phyloP scores from a whole-genome alignment of 441 rosid species.

The Corymbia calophylla region DNA sequence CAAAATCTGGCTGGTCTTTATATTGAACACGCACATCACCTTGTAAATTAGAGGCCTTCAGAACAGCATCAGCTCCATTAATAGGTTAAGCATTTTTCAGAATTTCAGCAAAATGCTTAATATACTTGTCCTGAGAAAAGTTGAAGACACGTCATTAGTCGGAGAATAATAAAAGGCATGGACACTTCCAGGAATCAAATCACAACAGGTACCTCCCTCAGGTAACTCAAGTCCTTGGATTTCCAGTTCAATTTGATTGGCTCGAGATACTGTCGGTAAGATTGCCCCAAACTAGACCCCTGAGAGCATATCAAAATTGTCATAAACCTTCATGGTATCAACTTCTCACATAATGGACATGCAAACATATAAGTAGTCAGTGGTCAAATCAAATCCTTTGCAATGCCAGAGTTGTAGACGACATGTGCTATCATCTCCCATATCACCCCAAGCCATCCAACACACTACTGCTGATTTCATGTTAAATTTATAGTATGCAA shows the following conservation, averaged over 20 bases:
- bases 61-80: conserved; percentile 56
- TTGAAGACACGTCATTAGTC: background rate
- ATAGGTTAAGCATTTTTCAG: conserved; percentile 64
- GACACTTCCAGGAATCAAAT: background rate
- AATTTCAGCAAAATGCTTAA: conserved; percentile 46
- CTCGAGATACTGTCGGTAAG: conserved; percentile 73
- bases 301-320: conserved; percentile 19
- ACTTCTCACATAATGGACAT: background rate
- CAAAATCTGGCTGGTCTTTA: conserved; percentile 67
- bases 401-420: background rate
- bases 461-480: background rate
- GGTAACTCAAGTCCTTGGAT: conserved; percentile 78
- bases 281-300: conserved; percentile 99
- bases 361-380: background rate
- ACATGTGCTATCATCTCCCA: background rate
- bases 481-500: background rate
- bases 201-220: conserved; percentile 51
- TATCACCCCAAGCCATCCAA: background rate
- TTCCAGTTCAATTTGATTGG: conserved; percentile 96
- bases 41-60: conserved; percentile 47
- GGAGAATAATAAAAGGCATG: background rate
- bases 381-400: background rate
- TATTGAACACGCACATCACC: conserved; percentile 75
- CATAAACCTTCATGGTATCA: background rate
- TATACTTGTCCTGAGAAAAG: conserved; percentile 59